Evolutionary conservation across 2,329 filamentous ascomycete genomes (phyloP).

Genomic region (Graphiopsis chlorocephala): DNA sequence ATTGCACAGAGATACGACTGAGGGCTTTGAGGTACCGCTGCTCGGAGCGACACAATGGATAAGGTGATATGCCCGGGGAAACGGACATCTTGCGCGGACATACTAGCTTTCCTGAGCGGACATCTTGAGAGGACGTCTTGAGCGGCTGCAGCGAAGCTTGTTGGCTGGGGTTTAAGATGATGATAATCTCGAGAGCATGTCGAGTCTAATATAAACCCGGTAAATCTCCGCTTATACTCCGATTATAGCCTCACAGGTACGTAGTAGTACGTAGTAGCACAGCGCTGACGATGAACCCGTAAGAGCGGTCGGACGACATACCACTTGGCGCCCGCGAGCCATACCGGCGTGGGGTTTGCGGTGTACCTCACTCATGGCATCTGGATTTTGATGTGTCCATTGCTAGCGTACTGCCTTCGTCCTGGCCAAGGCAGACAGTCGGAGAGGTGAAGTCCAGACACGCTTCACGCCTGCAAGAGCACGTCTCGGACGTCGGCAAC

Average conservation of each 20-base stretch:
- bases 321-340: neutral
- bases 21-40: neutral
- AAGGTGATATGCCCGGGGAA: neutral
- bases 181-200: constrained; percentile 5
- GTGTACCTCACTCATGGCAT: neutral
- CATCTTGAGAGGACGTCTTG: neutral
- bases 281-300: neutral
- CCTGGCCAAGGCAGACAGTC: neutral
- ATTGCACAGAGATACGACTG: neutral
- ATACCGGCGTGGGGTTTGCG: neutral
- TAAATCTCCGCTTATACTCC: constrained; percentile 13
- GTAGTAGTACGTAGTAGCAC: neutral
- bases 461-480: neutral
- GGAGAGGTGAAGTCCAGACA: neutral
- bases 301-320: neutral
- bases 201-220: constrained; percentile 2
- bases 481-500: constrained; percentile 3
- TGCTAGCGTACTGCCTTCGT: neutral
- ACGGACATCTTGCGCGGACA: neutral
- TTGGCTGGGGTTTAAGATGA: constrained; percentile 7
- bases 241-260: neutral
- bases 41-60: neutral
- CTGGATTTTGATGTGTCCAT: neutral
- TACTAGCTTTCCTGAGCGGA: neutral
- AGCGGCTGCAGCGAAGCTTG: neutral